phyloP scores from a whole-genome alignment of 139 green algal genomes.

The Coelastrella sp. region DNA sequence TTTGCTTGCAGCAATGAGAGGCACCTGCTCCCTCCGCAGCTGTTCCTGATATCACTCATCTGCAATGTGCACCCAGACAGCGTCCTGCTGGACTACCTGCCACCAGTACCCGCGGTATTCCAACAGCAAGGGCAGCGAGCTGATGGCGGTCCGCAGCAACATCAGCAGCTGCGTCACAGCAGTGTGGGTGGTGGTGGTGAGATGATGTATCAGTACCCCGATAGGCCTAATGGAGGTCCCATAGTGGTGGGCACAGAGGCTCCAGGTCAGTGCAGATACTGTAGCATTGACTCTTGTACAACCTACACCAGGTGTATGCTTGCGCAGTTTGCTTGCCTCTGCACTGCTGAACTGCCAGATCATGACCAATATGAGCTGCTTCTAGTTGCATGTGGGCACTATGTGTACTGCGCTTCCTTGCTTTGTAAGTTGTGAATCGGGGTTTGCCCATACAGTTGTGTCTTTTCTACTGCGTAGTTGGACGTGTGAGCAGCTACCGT shows the following conservation, averaged over 20 bases:
- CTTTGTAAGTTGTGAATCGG: no score
- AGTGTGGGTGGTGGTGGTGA: no score
- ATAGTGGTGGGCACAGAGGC: constrained; percentile 12
- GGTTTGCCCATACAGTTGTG: no score
- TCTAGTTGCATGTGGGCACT: no score
- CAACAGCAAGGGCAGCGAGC: constrained; percentile 24
- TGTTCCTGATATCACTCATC: constrained; percentile 76
- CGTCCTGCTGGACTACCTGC: constrained; percentile 18
- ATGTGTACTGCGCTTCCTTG: no score
- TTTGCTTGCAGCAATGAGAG: constrained; percentile 1
- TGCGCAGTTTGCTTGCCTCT: no score
- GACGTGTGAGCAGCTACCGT: neutral
- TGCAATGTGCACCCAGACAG: constrained; percentile 68
- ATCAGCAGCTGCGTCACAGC: no score
- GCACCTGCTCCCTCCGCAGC: constrained; percentile 21
- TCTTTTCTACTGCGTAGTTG: neutral
- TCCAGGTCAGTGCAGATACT: constrained; percentile 16
- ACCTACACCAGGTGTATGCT: neutral
- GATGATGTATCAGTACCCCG: constrained; percentile 18
- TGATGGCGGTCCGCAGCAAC: neutral
- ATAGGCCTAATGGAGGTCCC: neutral
- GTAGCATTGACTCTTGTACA: no score
- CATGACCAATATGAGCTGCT: no score
- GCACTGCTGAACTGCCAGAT: no score
- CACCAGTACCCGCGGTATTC: neutral